A percentile compares a stretch with the other conserved stretches of the same genome.
phyloP scores from a whole-genome alignment of 495 filamentous ascomycete genomes.

The Chaetomium tenue region DNA sequence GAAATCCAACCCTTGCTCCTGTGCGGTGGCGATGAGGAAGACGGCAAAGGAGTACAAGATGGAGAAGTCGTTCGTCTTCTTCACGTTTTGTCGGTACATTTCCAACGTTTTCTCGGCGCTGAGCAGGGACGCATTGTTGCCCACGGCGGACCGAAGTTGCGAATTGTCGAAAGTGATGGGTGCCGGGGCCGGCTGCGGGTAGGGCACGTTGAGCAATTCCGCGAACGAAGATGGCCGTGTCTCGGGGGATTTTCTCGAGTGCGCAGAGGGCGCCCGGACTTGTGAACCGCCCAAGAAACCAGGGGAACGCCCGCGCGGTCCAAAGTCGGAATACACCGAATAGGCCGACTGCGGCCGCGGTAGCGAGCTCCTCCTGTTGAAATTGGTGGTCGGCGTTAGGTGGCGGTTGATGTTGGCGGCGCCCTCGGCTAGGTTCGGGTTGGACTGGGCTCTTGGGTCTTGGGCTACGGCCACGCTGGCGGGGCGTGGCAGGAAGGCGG shows the following conservation, averaged over 20 bases:
- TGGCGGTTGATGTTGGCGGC: slow-evolving; percentile 53
- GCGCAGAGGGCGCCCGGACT: slow-evolving; percentile 57
- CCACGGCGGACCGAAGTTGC: slow-evolving; percentile 71
- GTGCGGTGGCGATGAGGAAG: slow-evolving; percentile 83
- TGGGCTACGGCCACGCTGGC: slow-evolving; percentile 39
- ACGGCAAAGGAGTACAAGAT: slow-evolving; percentile 94
- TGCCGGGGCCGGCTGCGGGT: slow-evolving; percentile 79
- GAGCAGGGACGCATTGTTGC: slow-evolving; percentile 82
- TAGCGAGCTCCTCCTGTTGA: slow-evolving; percentile 52
- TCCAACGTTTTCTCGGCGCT: slow-evolving; percentile 89
- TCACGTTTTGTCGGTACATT: slow-evolving; percentile 95
- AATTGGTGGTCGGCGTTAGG: slow-evolving; percentile 54
- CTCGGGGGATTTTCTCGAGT: slow-evolving; percentile 70
- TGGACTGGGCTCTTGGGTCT: slow-evolving; percentile 45
- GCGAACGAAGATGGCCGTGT: slow-evolving; percentile 76
- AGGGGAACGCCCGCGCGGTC: slow-evolving; percentile 59
- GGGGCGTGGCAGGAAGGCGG: slow-evolving; percentile 41
- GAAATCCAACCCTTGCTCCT: slow-evolving; percentile 56
- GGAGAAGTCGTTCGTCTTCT: slow-evolving; percentile 86
- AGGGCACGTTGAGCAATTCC: slow-evolving; percentile 83
- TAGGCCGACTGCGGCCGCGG: slow-evolving; percentile 69
- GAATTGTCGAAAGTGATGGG: slow-evolving; percentile 74
- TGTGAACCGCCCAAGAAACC: slow-evolving; percentile 46
- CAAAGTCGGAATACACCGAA: slow-evolving; percentile 66
- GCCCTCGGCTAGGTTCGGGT: slow-evolving; percentile 45